Percentiles rank a stretch among this genome's conserved stretches.
Evolutionary conservation across 495 filamentous ascomycete genomes (phyloP).

Genomic region (Hypoxylon lienhwacheense): DNA sequence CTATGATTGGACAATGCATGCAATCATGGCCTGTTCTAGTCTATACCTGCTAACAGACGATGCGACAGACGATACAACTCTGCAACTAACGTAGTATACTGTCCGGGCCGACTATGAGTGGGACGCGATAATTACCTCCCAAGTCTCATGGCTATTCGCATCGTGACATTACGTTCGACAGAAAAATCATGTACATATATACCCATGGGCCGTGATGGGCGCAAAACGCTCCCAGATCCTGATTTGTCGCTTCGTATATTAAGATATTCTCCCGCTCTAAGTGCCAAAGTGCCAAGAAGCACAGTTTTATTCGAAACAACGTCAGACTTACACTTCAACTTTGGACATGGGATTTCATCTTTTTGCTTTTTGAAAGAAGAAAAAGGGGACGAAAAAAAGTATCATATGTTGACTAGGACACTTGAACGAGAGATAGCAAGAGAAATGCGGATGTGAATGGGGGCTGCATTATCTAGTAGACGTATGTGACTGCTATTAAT

Average conservation of each 20-base stretch:
- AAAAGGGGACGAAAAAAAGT: too few relatives aligned
- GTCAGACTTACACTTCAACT: too few relatives aligned
- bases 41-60: neutral
- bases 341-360: too few relatives aligned
- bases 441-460: neutral
- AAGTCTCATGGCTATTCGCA: neutral
- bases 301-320: neutral
- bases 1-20: too few relatives aligned
- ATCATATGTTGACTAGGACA: too few relatives aligned
- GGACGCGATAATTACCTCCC: neutral
- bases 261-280: neutral
- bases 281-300: neutral
- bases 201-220: neutral
- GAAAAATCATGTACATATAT: neutral
- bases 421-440: too few relatives aligned
- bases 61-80: slow-evolving; percentile 4
- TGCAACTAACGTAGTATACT: slow-evolving; percentile 3
- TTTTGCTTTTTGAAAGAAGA: neutral
- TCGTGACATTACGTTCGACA: neutral
- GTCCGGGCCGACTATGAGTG: slow-evolving; percentile 18
- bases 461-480: too few relatives aligned
- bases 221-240: neutral
- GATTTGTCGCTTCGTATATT: slow-evolving; percentile 16
- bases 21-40: too few relatives aligned
- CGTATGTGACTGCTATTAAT: too few relatives aligned